Base-by-base conservation (phyloP, 305 asterid species). In the Nicotiana rustica region DNA sequence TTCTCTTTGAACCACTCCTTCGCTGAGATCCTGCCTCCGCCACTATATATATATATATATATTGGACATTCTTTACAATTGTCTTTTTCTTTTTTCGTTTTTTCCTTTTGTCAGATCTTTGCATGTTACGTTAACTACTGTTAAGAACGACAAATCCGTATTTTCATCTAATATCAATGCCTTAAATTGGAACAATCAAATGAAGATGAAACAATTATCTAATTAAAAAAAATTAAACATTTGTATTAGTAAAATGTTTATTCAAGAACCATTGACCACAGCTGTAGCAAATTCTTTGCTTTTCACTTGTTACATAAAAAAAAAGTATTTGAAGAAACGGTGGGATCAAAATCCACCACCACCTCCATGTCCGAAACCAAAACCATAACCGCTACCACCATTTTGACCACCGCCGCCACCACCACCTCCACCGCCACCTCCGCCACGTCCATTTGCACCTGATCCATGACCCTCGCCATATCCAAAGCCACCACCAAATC, bases 401-500 rank as follows among this genome's bases (percentile, higher is more conserved):
- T 67, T 67, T 17, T 35, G 6, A 0, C 75, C 52, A 0, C 75
- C 52, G 0, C 73, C 73, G 0, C 71, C 44, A 0, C 75, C 75
- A 0, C 73, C 49, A 0, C 75, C 18, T 12, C 18, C 60, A 0
- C 18, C 60, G 2, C 60, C 75, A 1, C 75, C 75, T 0, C 75
- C 49, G 0, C 75, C 75, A 3, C 75, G 21, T 0, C 52, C 75
- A 17, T 67, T 17, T 35, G 75, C 75, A 15, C 75, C 29, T 1
- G 75, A 67, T 67, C 75, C 52, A 1, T 67, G 75, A 33, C 75
- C 75, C 49, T 17, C 75, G 7, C 75, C 75, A 67, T 67, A 67
- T 35, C 75, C 75, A 9, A 67, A 3, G 8, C 75, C 75, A 35
- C 2, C 17, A 4, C 75, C 75, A 33, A 3, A 33, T 7, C 75